These are phyloP conservation scores for Hypoxylon subgilvum DNA, from an alignment of 495 filamentous ascomycete species.

Conservation along the genomic window DNA sequence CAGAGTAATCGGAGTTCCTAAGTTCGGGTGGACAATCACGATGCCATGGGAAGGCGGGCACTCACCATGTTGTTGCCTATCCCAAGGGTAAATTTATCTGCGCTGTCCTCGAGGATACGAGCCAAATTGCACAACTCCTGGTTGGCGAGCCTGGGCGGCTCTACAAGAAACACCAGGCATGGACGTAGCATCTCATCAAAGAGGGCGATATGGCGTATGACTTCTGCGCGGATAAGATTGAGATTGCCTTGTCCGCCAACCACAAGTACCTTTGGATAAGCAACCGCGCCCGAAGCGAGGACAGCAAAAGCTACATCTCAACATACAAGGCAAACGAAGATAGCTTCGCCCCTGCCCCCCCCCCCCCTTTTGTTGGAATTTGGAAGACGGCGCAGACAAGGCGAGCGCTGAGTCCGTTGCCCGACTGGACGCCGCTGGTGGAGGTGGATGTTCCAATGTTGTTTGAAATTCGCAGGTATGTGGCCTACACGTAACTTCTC, in stretches of 20 bases:
- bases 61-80: constrained; percentile 41
- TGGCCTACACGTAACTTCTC: too few species aligned
- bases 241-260: constrained; percentile 43
- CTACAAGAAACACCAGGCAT: too few species aligned
- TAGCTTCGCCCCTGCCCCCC: constrained; percentile 43
- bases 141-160: constrained; percentile 5
- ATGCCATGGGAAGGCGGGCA: constrained; percentile 32
- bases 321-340: constrained; percentile 43
- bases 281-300: constrained; percentile 31
- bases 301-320: constrained; percentile 42
- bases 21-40: constrained; percentile 2
- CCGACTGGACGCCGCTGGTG: constrained; percentile 40
- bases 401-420: constrained; percentile 33
- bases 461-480: constrained; percentile 39
- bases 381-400: constrained; percentile 39
- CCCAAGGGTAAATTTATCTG: constrained; percentile 41
- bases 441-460: constrained; percentile 46
- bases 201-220: constrained; percentile 12
- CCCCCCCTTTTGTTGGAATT: constrained; percentile 47
- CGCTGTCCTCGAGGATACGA: constrained; percentile 40
- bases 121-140: constrained; percentile 27
- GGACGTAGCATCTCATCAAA: constrained; percentile 15
- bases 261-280: constrained; percentile 47
- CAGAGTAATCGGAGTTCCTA: constrained; percentile 17
- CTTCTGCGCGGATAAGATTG: constrained; percentile 45